Evolutionary conservation across 441 rosid species (phyloP), one percentile per base, ranked within the genome.

Genomic region (Gossypium trilobum): DNA sequence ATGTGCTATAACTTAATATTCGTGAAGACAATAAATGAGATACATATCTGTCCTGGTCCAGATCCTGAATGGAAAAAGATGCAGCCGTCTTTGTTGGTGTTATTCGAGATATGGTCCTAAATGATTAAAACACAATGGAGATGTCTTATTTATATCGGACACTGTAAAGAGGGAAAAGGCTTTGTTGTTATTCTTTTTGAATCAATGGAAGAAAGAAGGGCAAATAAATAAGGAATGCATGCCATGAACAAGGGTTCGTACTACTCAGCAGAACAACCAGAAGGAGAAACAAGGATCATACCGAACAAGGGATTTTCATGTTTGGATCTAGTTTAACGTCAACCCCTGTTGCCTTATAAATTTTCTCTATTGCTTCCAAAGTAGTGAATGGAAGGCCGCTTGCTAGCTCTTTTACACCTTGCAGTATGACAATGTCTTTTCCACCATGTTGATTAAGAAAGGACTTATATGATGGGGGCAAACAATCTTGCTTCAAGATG

Each of bases 381-480:
- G 85, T 85, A 25, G 95, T 75, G 70, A 90, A 82, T 11, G 91
- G 92, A 72, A 87, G 75, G 61, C 88, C 87, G 1, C 82, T 82
- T 70, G 92, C 88, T 11, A 91, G 81, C 29, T 87, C 93, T 83
- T 91, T 90, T 5, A 93, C 84, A 10, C 96, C 95, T 77, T 90
- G 88, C 72, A 94, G 33, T 72, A 94, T 86, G 51, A 80, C 66
- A 27, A 66, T 60, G 83, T 90, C 88, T 77, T 93, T 93, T 72
- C 92, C 96, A 79, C 95, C 95, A 16, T 93, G 98, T 73, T 88
- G 89, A 74, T 83, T 90, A 78, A 91, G 92, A 77, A 91, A 91
- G 72, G 98, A 93, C 78, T 85, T 90, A 71, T 93, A 93, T 36
- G 98, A 90, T 46, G 88, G 88, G 73, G 97, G 91, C 82, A 93